Evolutionary conservation across 148 eudicot genomes (phyloP).

Genomic region (Arctostaphylos glauca): DNA sequence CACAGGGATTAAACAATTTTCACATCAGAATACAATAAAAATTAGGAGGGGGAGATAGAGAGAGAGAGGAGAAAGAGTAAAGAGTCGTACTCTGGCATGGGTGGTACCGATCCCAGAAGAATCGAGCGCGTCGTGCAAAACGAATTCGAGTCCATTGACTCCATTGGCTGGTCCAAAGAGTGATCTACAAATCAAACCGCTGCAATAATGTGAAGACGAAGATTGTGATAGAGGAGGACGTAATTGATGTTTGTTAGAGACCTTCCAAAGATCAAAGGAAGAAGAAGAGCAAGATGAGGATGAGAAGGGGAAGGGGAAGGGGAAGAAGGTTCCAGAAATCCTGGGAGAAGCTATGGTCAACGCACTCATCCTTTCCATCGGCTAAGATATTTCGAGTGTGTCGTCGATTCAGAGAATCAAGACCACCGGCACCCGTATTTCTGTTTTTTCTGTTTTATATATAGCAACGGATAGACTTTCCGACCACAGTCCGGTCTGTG

Average conservation of each 20-base stretch:
- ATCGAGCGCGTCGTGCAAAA: conserved; percentile 66
- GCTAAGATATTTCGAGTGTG: background rate
- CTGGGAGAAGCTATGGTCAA: conserved; percentile 24
- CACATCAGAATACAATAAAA: background rate
- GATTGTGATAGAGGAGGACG: conserved; percentile 1
- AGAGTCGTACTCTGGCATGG: conserved; percentile 47
- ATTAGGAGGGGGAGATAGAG: background rate
- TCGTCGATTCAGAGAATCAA: too few relatives aligned
- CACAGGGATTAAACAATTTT: background rate
- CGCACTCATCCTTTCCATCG: conserved; percentile 11
- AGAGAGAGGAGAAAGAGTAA: background rate
- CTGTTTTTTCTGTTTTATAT: too few relatives aligned
- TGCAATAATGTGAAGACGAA: conserved; percentile 19
- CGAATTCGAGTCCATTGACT: conserved; percentile 42
- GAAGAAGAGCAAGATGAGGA: background rate
- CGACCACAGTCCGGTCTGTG: too few relatives aligned
- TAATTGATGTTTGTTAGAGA: background rate
- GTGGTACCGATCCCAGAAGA: conserved; percentile 52
- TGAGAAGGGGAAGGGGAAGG: background rate
- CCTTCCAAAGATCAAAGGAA: conserved; percentile 12
- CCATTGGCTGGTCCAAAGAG: conserved; percentile 19
- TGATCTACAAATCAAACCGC: conserved; percentile 29
- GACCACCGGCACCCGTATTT: too few relatives aligned
- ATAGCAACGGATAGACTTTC: too few relatives aligned
- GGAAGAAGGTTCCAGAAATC: conserved; percentile 24